Conservation (phyloP, 441 rosid species). For the Arabidopsis hybrid region DNA sequence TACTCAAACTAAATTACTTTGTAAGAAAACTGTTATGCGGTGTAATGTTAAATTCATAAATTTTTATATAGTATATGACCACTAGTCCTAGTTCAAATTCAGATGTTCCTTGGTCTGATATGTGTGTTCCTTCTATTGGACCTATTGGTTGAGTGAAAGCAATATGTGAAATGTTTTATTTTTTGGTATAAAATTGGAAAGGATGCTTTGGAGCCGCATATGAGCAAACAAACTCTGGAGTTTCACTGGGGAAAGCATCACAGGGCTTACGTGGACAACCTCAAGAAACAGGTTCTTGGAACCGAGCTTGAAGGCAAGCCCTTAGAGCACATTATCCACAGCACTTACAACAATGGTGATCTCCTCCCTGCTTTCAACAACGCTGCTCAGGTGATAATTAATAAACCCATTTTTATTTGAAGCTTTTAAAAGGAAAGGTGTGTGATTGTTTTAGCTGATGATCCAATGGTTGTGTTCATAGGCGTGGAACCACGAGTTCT, state of each 20-base stretch:
- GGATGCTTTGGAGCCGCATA: constrained; percentile 90
- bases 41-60: background rate
- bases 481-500: constrained; percentile 97
- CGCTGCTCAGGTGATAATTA: constrained; percentile 78
- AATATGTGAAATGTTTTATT: background rate
- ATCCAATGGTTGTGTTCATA: constrained; percentile 34
- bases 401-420: background rate
- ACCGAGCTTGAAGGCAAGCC: constrained; percentile 71
- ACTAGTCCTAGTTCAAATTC: background rate
- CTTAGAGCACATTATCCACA: constrained; percentile 61
- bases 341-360: constrained; percentile 73
- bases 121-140: background rate
- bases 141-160: constrained; percentile 14
- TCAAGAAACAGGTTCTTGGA: constrained; percentile 84
- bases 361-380: constrained; percentile 88
- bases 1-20: too few relatives aligned
- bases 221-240: constrained; percentile 80
- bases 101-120: background rate
- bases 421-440: background rate
- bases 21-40: background rate
- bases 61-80: background rate
- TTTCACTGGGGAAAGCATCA: constrained; percentile 98
- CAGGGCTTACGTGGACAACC: constrained; percentile 82
- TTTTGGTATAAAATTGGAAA: constrained; percentile 35
- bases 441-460: constrained; percentile 21